Evolutionary conservation across 2,329 filamentous ascomycete genomes (phyloP).

Genomic region (Botrytis squamosa): DNA sequence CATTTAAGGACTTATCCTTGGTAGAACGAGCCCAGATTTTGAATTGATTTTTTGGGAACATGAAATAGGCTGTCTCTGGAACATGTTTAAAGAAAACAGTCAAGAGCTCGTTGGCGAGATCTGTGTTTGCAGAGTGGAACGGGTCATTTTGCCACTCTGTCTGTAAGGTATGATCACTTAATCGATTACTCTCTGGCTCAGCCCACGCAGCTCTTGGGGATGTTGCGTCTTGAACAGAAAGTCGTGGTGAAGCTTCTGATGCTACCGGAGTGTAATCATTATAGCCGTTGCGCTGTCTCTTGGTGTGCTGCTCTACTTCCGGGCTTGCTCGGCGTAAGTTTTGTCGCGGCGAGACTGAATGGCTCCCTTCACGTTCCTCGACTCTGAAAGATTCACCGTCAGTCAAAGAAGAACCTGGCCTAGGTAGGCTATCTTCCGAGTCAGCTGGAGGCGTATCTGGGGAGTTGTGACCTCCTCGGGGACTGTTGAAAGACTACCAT

Average conservation of each 20-base stretch:
- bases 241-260: slow-evolving; percentile 36
- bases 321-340: slow-evolving; percentile 32
- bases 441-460: slow-evolving; percentile 40
- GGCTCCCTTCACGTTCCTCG: slow-evolving; percentile 34
- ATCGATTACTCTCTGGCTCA: slow-evolving; percentile 25
- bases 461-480: slow-evolving; percentile 40
- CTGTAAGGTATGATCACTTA: slow-evolving; percentile 27
- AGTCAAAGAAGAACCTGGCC: slow-evolving; percentile 35
- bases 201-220: slow-evolving; percentile 31
- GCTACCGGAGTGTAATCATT: slow-evolving; percentile 37
- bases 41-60: slow-evolving; percentile 56
- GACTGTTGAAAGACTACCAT: slow-evolving; percentile 38
- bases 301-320: slow-evolving; percentile 35
- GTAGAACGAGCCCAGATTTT: slow-evolving; percentile 51
- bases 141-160: slow-evolving; percentile 47
- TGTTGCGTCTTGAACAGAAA: slow-evolving; percentile 28
- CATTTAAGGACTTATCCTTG: slow-evolving; percentile 49
- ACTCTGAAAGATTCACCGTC: slow-evolving; percentile 35
- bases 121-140: slow-evolving; percentile 46
- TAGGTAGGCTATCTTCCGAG: slow-evolving; percentile 33
- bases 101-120: slow-evolving; percentile 51
- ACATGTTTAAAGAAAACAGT: slow-evolving; percentile 57
- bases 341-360: slow-evolving; percentile 35
- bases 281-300: slow-evolving; percentile 37
- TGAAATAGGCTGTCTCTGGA: slow-evolving; percentile 53